Evolutionary conservation across 768 basidiomycete genomes (phyloP), one percentile per base, ranked within the genome.

Genomic region (Psilocybe subaeruginosa): DNA sequence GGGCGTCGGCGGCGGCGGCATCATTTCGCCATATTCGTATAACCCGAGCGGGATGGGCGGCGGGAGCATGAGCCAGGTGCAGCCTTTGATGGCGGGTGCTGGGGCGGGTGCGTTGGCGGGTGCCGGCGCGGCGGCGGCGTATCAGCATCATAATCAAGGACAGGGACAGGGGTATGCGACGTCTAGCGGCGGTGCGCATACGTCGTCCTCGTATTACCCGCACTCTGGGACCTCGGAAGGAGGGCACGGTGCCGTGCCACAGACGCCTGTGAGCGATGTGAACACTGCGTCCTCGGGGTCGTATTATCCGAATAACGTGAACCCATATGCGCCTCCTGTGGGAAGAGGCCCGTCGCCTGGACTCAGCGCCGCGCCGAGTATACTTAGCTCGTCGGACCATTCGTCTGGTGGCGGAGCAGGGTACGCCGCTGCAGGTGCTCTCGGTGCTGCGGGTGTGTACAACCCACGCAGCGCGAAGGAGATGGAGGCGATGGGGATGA

Each of bases 1-100:
- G 0, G 67, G 69, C 23, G 67, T 61, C 2, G 61, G 56, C 3
- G 69, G 71, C 27, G 71, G 69, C 6, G 71, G 71, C 0, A 64
- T 72, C 51, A 70, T 72, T 23, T 64, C 61, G 37, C 69, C 69
- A 11, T 72, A 70, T 58, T 50, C 66, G 7, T 72, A 68, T 53
- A 64, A 56, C 6, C 62, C 65, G 11, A 56, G 5, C n/a, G 41
- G 41, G 2, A 43, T 43, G 41, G 41, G 37, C 11, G 30, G 52
- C 16, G 54, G 57, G 17, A 55, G 35, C 29, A 51, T 47, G 41
- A 59, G 50, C 19, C 63, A 64, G 53, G 61, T 63, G 58, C 54
- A 60, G 37, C 65, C 65, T 55, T 47, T 55, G 23, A 59, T 59
- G 35, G 58, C 55, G 27, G 55, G 55, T 23, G 46, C 29, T 0